Evolutionary conservation across 129 eudicot species (phyloP).

Genomic region (Artemisia argyi): DNA sequence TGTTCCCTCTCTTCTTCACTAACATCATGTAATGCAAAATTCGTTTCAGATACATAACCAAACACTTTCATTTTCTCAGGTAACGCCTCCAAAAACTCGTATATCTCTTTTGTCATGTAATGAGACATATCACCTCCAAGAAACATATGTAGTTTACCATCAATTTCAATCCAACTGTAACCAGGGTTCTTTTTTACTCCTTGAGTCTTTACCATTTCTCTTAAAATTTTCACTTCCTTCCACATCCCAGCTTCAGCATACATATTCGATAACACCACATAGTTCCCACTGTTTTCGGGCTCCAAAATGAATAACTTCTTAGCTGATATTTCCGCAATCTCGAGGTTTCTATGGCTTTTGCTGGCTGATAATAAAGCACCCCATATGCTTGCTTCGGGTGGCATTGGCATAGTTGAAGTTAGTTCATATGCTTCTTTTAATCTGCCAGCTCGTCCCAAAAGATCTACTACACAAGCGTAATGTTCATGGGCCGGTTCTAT

Average conservation of each 20-base stretch:
- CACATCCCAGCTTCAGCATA: conserved; percentile 90
- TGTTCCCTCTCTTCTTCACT: conserved; percentile 65
- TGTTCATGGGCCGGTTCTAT: conserved; percentile 63
- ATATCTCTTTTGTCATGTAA: conserved; percentile 41
- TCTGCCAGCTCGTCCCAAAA: conserved; percentile 68
- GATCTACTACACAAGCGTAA: conserved; percentile 75
- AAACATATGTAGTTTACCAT: conserved; percentile 52
- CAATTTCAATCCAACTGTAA: conserved; percentile 60
- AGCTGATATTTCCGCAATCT: conserved; percentile 70
- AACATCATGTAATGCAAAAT: conserved; percentile 55
- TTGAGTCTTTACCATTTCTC: conserved; percentile 38
- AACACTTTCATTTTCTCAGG: conserved; percentile 54
- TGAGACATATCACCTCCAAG: conserved; percentile 61
- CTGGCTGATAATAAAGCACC: conserved; percentile 69
- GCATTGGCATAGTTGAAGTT: conserved; percentile 63
- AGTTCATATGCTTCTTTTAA: conserved; percentile 65
- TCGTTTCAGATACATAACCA: conserved; percentile 63
- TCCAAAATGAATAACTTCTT: conserved; percentile 63
- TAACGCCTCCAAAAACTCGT: conserved; percentile 46
- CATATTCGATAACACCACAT: conserved; percentile 84
- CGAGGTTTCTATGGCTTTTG: conserved; percentile 53
- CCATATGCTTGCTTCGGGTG: conserved; percentile 75
- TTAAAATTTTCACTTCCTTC: conserved; percentile 55
- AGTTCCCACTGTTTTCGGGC: conserved; percentile 78
- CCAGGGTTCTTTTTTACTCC: conserved; percentile 62